phyloP scores from a whole-genome alignment of 1,284 basidiomycete genomes.

The Hypsizygus ulmarius region DNA sequence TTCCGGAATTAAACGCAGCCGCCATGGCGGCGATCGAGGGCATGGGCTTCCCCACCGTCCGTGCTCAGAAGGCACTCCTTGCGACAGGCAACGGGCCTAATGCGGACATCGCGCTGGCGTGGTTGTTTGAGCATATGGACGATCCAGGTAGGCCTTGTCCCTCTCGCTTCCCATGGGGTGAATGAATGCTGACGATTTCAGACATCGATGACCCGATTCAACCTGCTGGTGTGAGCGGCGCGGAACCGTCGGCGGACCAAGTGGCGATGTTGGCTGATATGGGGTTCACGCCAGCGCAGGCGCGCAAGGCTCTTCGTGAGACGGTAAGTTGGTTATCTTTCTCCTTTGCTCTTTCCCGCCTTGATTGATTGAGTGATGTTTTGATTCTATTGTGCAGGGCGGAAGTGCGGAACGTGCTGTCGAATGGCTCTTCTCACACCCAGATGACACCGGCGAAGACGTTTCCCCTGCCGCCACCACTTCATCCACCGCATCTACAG shows the following conservation, averaged over 20 bases:
- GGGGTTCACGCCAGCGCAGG: slow-evolving; percentile 88
- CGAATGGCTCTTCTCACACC: slow-evolving; percentile 97
- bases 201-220: slow-evolving; percentile 88
- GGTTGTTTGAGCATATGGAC: slow-evolving; percentile 95
- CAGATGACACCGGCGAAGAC: slow-evolving; percentile 82
- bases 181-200: slow-evolving; percentile 22
- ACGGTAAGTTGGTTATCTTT: slow-evolving; percentile 68
- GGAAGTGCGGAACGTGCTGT: slow-evolving; percentile 84
- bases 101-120: slow-evolving; percentile 88
- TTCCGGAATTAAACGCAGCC: slow-evolving; percentile 68
- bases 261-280: slow-evolving; percentile 81
- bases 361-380: slow-evolving; percentile 2
- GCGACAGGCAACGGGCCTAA: slow-evolving; percentile 78
- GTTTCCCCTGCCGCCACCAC: slow-evolving; percentile 27
- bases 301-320: slow-evolving; percentile 83
- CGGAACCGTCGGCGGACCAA: slow-evolving; percentile 67
- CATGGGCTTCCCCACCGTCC: slow-evolving; percentile 85
- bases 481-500: slow-evolving; percentile 23
- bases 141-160: slow-evolving; percentile 64
- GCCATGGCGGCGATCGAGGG: slow-evolving; percentile 75
- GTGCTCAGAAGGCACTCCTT: slow-evolving; percentile 86
- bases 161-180: not conserved
- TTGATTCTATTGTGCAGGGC: slow-evolving; percentile 38
- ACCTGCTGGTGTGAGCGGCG: slow-evolving; percentile 22
- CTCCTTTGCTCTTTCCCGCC: not conserved